phyloP scores from a whole-genome alignment of 163 green algal species.

The Volvox carteri region DNA sequence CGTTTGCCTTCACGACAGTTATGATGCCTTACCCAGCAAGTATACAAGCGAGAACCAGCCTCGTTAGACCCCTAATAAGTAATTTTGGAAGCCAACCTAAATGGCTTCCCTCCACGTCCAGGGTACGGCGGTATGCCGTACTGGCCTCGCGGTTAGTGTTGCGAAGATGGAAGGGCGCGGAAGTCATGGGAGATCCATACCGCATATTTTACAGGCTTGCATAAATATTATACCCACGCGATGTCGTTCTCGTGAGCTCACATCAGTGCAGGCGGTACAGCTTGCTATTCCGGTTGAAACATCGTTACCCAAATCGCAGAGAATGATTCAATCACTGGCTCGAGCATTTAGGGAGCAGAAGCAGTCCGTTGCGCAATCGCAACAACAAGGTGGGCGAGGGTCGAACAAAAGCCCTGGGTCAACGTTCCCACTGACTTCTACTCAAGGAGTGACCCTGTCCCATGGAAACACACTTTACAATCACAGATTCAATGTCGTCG shows the following conservation, averaged over 20 bases:
- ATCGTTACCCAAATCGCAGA: not conserved
- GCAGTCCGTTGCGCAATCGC: not conserved
- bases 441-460: too few relatives aligned
- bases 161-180: too few relatives aligned
- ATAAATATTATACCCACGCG: too few relatives aligned
- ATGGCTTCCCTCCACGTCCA: not conserved
- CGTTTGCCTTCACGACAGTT: too few relatives aligned
- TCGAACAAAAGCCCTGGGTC: not conserved
- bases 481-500: not conserved
- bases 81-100: not conserved
- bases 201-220: too few relatives aligned
- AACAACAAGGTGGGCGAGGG: not conserved
- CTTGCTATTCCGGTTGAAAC: too few relatives aligned
- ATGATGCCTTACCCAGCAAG: too few relatives aligned
- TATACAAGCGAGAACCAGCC: too few relatives aligned
- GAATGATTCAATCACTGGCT: not conserved
- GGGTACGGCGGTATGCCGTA: not conserved
- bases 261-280: too few relatives aligned
- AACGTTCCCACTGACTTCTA: not conserved
- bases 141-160: not conserved
- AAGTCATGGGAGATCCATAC: too few relatives aligned
- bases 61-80: too few relatives aligned
- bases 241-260: too few relatives aligned
- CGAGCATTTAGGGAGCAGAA: slow-evolving; percentile 26
- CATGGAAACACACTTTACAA: not conserved